Base-by-base conservation (phyloP, 2,329 filamentous ascomycete species). In the Pyricularia sp. region DNA sequence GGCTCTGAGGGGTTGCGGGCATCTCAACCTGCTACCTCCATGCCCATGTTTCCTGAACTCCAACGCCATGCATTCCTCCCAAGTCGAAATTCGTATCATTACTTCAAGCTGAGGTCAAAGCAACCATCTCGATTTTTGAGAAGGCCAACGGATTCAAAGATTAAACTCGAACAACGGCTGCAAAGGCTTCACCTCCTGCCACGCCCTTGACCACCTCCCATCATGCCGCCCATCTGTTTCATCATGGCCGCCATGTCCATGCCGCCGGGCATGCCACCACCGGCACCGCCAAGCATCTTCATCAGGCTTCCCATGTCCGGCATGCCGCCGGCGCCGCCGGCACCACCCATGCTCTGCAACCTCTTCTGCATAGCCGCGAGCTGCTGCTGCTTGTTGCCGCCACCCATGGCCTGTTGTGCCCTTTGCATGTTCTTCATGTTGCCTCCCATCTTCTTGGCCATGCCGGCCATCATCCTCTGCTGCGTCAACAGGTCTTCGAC, bases 401-500 rank as follows among this genome's bases (percentile, higher is more conserved):
- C 93, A 31, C 90, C 92, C 89, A 97, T 93, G 72, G 92, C 92
- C 69, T 91, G 91, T 79, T 98, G 94, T 0, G 94, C 94, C 67
- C 90, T 89, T 78, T 97, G 93, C 90, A 98, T 96, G 77, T 97
- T 97, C 82, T 95, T 95, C 91, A 97, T 97, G 78, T 92, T 94
- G 58, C 94, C 94, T 69, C 95, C 94, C 88, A 99, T 96, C 72
- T 96, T 96, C 89, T 98, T 99, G 66, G 95, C 95, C 93, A 99
- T 97, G 70, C 92, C 92, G 0, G 93, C 92, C 95, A 99, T 99
- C 92, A 98, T 97, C 74, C 92, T 90, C 78, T 98, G 94, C 80
- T 99, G 95, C 0, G 94, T 97, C n/a, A 99, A 86, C 7, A 99
- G 84, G 76, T 99, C 95, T 79, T 99, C 95, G 20, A 99, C 93